Base-by-base conservation (phyloP, 179 eudicot species). In the Camellia oleifera region DNA sequence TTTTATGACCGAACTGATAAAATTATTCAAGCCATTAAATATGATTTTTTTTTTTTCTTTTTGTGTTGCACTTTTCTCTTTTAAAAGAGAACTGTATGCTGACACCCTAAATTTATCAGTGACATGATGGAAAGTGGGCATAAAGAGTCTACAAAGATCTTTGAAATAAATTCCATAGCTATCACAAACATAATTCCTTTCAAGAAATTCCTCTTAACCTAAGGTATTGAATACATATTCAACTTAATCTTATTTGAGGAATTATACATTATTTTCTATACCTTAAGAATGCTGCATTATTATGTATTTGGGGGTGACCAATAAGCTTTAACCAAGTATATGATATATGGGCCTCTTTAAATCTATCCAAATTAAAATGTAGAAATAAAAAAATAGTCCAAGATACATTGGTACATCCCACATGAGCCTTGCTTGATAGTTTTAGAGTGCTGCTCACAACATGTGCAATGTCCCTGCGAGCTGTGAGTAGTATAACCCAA, bases 401-500 rank as follows among this genome's bases (percentile, higher is more conserved):
- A 13, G 20, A 61, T 61, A 32, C 1, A 32, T 32, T 0, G 65
- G 13, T 12, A 61, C 57, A 78, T 9, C n/a, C 5, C 0, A 48
- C 32, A 62, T 58, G 78, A 63, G 40, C 40, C 53, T 50, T 32
- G 14, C 14, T 42, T 23, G 7, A 17, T 18, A 44, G 20, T 52
- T 63, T 68, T 9, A 50, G 10, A 64, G 14, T 54, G 72, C 53
- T 48, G 89, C 98, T 90, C 82, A 94, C 97, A 82, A 95, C 93
- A 87, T 89, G 87, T 70, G 97, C 96, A 86, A 95, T 95, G 87
- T 95, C 98, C 86, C 98, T 89, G 64, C 97, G 90, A 89, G 98
- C 90, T 81, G 96, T 92, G 32, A 26, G 0, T 26, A 26, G 32
- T 26, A 26, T 26, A 26, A 0, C 32, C 32, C 32, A 26, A 26